A percentile compares a stretch with the other conserved stretches of the same genome.
Evolutionary conservation across 148 eudicot species (phyloP).

Genomic region (Linanthus parryae): DNA sequence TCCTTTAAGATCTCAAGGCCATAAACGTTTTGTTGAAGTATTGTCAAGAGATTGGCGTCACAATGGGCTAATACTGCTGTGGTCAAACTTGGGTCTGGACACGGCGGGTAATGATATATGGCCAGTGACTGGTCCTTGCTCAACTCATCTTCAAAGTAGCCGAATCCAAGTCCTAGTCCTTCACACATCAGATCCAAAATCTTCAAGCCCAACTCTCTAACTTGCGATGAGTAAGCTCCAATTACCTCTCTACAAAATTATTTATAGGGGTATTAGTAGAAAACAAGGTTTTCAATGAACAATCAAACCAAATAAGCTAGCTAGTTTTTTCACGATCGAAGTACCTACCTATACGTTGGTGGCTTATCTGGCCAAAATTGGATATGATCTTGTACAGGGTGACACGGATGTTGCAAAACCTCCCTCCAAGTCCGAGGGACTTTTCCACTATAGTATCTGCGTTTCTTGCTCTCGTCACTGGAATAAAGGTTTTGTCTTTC

Average conservation of each 20-base stretch:
- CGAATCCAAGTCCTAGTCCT: slow-evolving; percentile 12
- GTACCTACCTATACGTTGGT: no score
- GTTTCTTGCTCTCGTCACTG: no score
- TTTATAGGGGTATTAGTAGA: no score
- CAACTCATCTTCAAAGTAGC: background rate
- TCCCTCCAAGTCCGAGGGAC: no score
- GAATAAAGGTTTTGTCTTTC: no score
- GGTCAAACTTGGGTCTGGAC: background rate
- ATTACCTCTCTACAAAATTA: slow-evolving; percentile 13
- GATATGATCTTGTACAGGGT: no score
- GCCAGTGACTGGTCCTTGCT: background rate
- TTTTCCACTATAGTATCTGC: no score
- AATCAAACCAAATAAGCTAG: background rate
- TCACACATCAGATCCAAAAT: slow-evolving; percentile 10
- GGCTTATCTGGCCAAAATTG: no score
- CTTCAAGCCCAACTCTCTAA: slow-evolving; percentile 3
- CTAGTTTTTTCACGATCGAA: no score
- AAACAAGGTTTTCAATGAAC: background rate
- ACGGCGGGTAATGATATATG: background rate
- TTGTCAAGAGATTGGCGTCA: background rate
- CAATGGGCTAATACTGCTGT: background rate
- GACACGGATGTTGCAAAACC: no score
- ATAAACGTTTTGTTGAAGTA: background rate
- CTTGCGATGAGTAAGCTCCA: slow-evolving; percentile 1
- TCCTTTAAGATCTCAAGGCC: background rate